Conservation (phyloP, 768 basidiomycete genomes). For the Auriscalpium vulgare region DNA sequence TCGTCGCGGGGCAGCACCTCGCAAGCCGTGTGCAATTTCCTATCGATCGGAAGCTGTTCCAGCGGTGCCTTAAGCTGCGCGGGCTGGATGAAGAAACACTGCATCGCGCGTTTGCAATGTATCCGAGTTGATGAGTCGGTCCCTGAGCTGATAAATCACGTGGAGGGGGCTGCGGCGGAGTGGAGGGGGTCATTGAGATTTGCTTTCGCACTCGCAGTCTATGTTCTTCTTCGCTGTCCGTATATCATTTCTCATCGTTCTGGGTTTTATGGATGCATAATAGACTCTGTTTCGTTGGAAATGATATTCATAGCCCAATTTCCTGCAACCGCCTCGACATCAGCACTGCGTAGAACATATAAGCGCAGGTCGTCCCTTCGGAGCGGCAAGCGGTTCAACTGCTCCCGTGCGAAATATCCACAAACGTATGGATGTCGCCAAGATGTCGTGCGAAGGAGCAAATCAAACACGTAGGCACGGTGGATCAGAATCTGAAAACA, state of each 20-base stretch:
- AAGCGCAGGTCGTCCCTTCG: too few species aligned
- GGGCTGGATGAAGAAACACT: slow-evolving; percentile 53
- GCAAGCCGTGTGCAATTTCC: slow-evolving; percentile 64
- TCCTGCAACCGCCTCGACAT: too few species aligned
- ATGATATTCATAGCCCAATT: background rate
- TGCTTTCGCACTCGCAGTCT: too few species aligned
- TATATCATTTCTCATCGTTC: background rate
- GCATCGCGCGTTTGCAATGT: slow-evolving; percentile 37
- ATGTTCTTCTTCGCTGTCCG: background rate
- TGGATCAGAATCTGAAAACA: too few species aligned
- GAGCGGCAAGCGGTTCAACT: too few species aligned
- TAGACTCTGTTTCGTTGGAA: background rate
- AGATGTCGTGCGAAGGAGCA: too few species aligned
- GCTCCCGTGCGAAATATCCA: too few species aligned
- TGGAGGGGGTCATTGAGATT: background rate
- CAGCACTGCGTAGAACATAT: too few species aligned
- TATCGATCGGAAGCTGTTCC: slow-evolving; percentile 70
- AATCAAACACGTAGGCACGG: too few species aligned
- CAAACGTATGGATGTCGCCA: too few species aligned
- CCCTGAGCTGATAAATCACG: background rate
- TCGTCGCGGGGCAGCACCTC: slow-evolving; percentile 79
- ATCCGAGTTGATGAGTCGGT: slow-evolving; percentile 15
- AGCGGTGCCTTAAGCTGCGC: slow-evolving; percentile 62
- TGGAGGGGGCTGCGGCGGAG: background rate
- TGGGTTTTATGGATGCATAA: background rate